Evolutionary conservation across 176 grass and related monocot genomes (phyloP), one percentile per base, ranked within the genome.

Genomic region (Lolium rigidum): DNA sequence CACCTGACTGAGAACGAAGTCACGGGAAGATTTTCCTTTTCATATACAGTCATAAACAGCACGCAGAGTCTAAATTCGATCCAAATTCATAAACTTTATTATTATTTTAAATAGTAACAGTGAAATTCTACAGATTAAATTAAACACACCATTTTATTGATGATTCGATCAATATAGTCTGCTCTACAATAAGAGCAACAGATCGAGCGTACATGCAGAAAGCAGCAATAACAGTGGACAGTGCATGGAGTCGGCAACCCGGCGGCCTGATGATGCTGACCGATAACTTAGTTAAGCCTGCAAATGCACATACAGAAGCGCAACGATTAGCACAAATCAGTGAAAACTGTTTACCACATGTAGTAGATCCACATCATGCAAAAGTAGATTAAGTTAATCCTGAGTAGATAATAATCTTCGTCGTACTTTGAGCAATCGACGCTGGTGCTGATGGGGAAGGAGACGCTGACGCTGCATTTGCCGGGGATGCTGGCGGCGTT

Each of bases 401-500:
- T 1, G 64, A 8, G 63, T 16, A 64, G 31, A 72, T 13, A 22
- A 24, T 70, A 39, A 21, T 31, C 7, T 69, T 39, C 16, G 41
- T 41, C 28, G 59, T 77, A 83, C 86, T 44, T 88, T 26, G 65
- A 61, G 87, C 87, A 88, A 81, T 88, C 39, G 26, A 21, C 47
- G 20, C 0, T 71, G 52, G 74, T 46, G 63, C 39, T 89, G 65
- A 92, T 83, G 38, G 80, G 84, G 25, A 79, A 67, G 58, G 66
- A n/a, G 8, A 89, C 18, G 80, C 15, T 22, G 79, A 89, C 78
- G 47, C 78, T 16, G 56, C 90, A 89, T 67, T 82, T 86, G 52
- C 37, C 0, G 21, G 86, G 74, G 66, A 86, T 78, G 39, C 3
- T 65, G 21, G 74, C 63, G 11, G 86, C 83, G 63, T 77, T 82